A percentile compares a stretch with the other conserved stretches of the same genome.
phyloP scores from a whole-genome alignment of 2,329 filamentous ascomycete genomes.

The Neonectria hederae region DNA sequence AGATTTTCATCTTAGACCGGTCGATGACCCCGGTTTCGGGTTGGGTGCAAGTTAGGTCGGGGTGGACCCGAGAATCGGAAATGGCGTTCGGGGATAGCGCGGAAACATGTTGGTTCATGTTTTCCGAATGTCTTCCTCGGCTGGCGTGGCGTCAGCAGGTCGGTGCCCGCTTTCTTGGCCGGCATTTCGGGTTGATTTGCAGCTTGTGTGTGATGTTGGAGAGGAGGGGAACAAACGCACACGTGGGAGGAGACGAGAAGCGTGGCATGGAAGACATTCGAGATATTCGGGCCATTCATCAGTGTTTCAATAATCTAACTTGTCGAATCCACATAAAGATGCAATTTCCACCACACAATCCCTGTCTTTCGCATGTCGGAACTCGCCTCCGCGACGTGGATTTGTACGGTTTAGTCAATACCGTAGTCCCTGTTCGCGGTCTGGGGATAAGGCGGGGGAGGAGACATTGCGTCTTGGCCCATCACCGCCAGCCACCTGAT shows the following conservation, averaged over 20 bases:
- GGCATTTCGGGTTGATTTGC: neutral
- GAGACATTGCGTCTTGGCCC: neutral
- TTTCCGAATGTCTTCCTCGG: conserved; percentile 34
- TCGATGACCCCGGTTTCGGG: conserved; percentile 23
- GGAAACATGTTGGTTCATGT: conserved; percentile 22
- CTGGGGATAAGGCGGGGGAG: conserved; percentile 4
- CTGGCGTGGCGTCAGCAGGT: conserved; percentile 26
- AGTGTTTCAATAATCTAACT: neutral
- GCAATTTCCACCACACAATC: neutral
- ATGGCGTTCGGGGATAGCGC: conserved; percentile 37
- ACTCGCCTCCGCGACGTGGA: neutral
- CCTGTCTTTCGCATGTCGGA: neutral
- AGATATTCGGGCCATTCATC: neutral
- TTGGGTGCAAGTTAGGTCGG: conserved; percentile 9
- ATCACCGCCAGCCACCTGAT: neutral
- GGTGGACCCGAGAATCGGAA: conserved; percentile 28
- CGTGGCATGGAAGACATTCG: too few species aligned
- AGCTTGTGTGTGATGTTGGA: neutral
- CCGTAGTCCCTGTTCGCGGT: neutral
- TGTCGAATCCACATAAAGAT: neutral
- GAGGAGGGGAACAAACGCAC: too few species aligned
- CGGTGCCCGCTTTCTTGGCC: neutral
- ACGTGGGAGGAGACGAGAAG: too few species aligned
- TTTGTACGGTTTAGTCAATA: neutral
- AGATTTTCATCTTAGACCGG: conserved; percentile 20